These are phyloP conservation scores for Phytopythium ostracodes DNA, from an alignment of 352 stramenopile species.

Conservation along the genomic window DNA sequence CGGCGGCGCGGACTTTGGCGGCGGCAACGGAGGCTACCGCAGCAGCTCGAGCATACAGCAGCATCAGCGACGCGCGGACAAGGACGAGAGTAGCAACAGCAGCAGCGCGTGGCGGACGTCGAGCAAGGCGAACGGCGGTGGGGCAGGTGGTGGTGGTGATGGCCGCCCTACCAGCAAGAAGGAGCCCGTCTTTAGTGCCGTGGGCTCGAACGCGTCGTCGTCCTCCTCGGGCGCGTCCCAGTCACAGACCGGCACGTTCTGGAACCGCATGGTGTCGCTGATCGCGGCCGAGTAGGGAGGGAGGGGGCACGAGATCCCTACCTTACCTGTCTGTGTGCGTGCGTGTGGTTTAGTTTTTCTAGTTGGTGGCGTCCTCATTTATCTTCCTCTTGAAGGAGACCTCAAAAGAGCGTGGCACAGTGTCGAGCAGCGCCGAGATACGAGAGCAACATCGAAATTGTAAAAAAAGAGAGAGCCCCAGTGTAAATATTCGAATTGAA, in stretches of 20 bases:
- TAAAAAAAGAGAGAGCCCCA: background rate
- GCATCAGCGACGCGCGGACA: background rate
- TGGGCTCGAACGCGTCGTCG: conserved; percentile 12
- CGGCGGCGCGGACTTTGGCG: conserved; percentile 7
- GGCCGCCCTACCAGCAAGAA: background rate
- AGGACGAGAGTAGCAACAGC: background rate
- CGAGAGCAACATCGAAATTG: too few species aligned
- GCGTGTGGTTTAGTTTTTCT: too few species aligned
- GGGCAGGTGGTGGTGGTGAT: too few species aligned
- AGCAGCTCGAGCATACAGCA: too few species aligned
- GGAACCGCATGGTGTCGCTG: conserved; percentile 43
- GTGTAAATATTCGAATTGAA: background rate
- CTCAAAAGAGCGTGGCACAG: too few species aligned
- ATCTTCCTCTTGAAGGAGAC: background rate
- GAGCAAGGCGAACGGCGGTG: background rate
- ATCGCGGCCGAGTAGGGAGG: conserved; percentile 12
- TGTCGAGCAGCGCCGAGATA: too few species aligned
- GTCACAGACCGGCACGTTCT: conserved; percentile 37
- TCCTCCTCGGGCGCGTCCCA: conserved; percentile 25
- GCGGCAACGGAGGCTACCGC: conserved; percentile 6
- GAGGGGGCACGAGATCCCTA: too few species aligned
- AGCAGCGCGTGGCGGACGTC: background rate
- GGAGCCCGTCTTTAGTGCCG: conserved; percentile 1
- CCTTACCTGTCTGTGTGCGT: too few species aligned
- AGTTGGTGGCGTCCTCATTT: too few species aligned